Evolutionary conservation across 1,284 basidiomycete genomes (phyloP).

Genomic region (Cutaneotrichosporon sp.): DNA sequence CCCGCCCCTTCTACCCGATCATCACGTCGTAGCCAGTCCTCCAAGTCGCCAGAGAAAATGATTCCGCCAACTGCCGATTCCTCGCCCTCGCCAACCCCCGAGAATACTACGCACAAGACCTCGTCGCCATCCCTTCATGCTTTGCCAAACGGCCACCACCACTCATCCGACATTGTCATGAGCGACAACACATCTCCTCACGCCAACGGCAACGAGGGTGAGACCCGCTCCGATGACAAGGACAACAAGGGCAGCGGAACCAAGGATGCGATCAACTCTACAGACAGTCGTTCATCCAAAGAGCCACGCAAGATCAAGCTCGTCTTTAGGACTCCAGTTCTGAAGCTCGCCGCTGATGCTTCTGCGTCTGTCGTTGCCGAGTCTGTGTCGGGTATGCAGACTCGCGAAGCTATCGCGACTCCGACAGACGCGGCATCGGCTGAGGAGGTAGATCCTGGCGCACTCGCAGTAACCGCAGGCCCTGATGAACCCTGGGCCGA

Average conservation of each 20-base stretch:
- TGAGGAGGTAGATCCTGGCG: neutral
- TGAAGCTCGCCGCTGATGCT: slow-evolving; percentile 10
- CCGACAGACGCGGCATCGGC: slow-evolving; percentile 4
- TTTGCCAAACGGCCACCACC: slow-evolving; percentile 3
- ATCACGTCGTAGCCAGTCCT: slow-evolving; percentile 19
- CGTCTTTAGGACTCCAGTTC: neutral
- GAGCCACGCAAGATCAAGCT: slow-evolving; percentile 12
- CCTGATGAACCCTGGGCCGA: slow-evolving; percentile 9
- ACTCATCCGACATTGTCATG: slow-evolving; percentile 2
- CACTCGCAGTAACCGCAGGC: neutral
- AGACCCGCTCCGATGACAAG: slow-evolving; percentile 4
- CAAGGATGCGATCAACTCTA: neutral
- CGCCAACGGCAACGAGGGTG: slow-evolving; percentile 7
- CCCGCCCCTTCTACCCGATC: slow-evolving; percentile 14
- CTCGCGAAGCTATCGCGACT: neutral
- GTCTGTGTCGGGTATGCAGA: neutral
- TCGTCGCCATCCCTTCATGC: slow-evolving; percentile 1
- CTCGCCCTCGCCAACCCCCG: neutral
- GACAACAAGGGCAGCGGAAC: slow-evolving; percentile 1
- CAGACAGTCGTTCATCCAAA: neutral
- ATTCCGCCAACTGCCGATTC: slow-evolving; percentile 1
- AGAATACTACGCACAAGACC: slow-evolving; percentile 6
- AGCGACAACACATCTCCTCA: neutral
- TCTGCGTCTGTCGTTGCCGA: neutral
- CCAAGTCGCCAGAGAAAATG: slow-evolving; percentile 27